Conservation (phyloP, 805 yeast species). For the Helenozyma rhizophorensis region DNA sequence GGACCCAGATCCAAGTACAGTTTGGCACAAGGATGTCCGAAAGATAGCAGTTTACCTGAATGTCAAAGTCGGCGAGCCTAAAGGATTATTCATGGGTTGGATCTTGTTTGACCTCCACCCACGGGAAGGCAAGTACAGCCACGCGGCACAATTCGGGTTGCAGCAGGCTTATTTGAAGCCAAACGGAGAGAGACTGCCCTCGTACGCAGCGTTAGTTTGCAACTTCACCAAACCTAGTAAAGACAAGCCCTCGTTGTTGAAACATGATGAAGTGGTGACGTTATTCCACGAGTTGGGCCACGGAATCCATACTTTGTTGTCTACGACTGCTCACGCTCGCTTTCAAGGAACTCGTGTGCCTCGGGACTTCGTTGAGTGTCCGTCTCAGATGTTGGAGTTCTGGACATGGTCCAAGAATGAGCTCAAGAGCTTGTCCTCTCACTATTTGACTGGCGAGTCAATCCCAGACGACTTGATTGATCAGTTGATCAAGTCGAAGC, state of each 20-base stretch:
- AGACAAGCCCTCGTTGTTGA: conserved; percentile 67
- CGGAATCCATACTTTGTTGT: conserved; percentile 76
- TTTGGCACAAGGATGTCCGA: conserved; percentile 79
- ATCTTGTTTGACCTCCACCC: conserved; percentile 80
- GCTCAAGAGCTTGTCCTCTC: conserved; percentile 57
- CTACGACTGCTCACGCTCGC: conserved; percentile 57
- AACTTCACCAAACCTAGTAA: conserved; percentile 74
- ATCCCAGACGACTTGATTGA: conserved; percentile 40
- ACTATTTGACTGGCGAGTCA: conserved; percentile 56
- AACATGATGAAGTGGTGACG: conserved; percentile 75
- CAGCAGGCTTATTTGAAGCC: conserved; percentile 52
- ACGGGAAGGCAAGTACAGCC: conserved; percentile 82
- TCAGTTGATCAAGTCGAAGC: conserved; percentile 17
- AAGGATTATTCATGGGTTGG: conserved; percentile 61
- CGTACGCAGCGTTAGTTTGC: conserved; percentile 70
- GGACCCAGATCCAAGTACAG: conserved; percentile 33
- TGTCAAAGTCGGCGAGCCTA: conserved; percentile 35
- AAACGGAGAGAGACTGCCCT: conserved; percentile 56
- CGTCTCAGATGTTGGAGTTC: conserved; percentile 83
- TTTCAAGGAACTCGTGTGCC: conserved; percentile 77
- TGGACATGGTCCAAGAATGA: conserved; percentile 78
- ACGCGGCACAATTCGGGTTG: conserved; percentile 79
- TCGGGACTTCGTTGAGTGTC: conserved; percentile 88
- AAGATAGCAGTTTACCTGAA: conserved; percentile 72
- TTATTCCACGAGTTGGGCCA: conserved; percentile 90